Evolutionary conservation across 371 early-diverging fungal species (phyloP), one percentile per base, ranked within the genome.

Genomic region (Paramicrosporidium saccamoebae): DNA sequence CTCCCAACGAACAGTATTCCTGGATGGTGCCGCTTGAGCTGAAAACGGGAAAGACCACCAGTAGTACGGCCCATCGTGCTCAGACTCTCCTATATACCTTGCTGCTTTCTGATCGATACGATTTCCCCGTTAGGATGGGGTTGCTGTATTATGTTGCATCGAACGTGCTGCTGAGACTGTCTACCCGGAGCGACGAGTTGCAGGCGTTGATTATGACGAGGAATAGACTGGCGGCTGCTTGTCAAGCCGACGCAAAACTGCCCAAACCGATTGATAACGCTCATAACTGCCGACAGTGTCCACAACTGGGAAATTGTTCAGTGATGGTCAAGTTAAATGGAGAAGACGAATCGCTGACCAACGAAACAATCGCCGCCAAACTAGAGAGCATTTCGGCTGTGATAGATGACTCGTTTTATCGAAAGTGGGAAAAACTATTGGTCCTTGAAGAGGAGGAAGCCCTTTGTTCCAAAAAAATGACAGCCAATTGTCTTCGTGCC

Each of bases 11-110:
- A 9, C 2, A 14, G 8, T 16, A 8, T n/a, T 21, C 20, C 15
- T 27, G 17, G 13, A 11, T 59, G 14, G 50, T 61, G 12, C 90
- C 90, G 0, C 50, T 90, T 16, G 92, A 90, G 39, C 26, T 90
- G 11, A 90, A 90, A 33, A 78, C 90, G 0, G 79, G 90, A 7
- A 45, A 44, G 5, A 36, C 46, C 5, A 32, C 58, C 3, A 27
- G 29, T 12, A 38, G 26, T 21, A 12, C 28, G 5, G 35, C 61
- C 1, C 78, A 90, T 40, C 55, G 63, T 2, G 73, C 82, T 0
- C 92, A 90, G 36, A 60, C 78, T 0, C 36, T 57, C 3, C 32
- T 86, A 3, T 90, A 90, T 37, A 62, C 68, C 4, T 45, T 82
- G 14, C 32, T 84, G 13, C 51, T 90, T 56, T 42, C 57, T 15